Percentiles rank a stretch among this genome's conserved stretches.
Evolutionary conservation across 306 rosid species (phyloP).

Genomic region (Cucurbita argyrosperma): DNA sequence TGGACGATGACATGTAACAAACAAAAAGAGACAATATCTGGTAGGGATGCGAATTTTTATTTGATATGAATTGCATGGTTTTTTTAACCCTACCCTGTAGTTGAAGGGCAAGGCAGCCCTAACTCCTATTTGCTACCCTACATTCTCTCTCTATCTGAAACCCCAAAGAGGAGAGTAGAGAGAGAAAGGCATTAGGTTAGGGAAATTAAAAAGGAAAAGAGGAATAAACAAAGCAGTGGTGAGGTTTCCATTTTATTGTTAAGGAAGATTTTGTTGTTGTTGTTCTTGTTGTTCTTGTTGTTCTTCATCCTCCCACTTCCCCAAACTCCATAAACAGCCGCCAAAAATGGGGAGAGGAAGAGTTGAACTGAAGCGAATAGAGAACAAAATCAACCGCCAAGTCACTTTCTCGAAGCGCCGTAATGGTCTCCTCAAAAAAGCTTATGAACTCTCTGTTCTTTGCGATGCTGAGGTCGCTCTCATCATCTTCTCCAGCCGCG

Average conservation of each 20-base stretch:
- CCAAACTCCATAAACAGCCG: constrained; percentile 7
- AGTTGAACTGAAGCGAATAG: constrained; percentile 83
- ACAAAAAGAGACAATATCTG: no score
- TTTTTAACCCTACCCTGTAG: no score
- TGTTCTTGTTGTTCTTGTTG: no score
- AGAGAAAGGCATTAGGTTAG: not conserved
- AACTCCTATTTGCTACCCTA: not conserved
- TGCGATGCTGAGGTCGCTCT: constrained; percentile 51
- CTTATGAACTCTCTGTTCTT: constrained; percentile 40
- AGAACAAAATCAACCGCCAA: constrained; percentile 51
- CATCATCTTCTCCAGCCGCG: constrained; percentile 70
- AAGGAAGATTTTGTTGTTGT: not conserved
- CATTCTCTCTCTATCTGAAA: not conserved
- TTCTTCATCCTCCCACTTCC: constrained; percentile 25
- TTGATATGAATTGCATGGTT: no score
- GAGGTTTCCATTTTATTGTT: constrained; percentile 40
- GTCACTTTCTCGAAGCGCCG: constrained; percentile 45
- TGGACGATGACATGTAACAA: no score
- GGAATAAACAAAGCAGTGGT: constrained; percentile 13
- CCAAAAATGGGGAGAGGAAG: constrained; percentile 64
- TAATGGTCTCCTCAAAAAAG: constrained; percentile 39
- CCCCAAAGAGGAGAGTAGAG: not conserved
- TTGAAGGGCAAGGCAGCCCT: no score
- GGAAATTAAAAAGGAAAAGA: constrained; percentile 24
- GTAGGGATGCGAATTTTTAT: no score